These are phyloP conservation scores for Thuidium tamariscinum DNA, from an alignment of 225 moss, liverwort and hornwort genomes.

Conservation along the genomic window DNA sequence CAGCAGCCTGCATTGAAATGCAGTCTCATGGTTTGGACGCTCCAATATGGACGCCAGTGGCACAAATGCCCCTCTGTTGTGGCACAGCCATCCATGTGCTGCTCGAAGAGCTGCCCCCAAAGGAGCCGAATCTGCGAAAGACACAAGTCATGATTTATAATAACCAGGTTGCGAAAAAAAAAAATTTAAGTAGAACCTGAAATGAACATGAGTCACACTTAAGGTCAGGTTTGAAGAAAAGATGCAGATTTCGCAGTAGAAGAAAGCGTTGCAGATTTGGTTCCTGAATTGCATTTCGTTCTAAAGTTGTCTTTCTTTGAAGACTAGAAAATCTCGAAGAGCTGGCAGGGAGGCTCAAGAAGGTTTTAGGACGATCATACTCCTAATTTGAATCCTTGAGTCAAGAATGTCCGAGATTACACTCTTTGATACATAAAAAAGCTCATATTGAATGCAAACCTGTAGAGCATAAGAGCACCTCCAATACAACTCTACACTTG, in stretches of 20 bases:
- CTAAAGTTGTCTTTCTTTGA: neutral
- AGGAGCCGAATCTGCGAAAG: slow-evolving; percentile 60
- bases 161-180: neutral
- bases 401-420: neutral
- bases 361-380: neutral
- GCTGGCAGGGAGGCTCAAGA: neutral
- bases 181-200: neutral
- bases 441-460: neutral
- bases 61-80: slow-evolving; percentile 8
- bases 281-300: neutral
- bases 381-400: neutral
- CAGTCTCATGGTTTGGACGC: slow-evolving; percentile 6
- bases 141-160: neutral
- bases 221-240: neutral
- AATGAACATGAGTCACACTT: neutral
- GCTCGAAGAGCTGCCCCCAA: slow-evolving; percentile 80
- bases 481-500: neutral
- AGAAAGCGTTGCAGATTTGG: neutral
- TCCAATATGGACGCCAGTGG: slow-evolving; percentile 22
- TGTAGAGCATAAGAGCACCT: neutral
- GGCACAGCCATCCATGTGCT: slow-evolving; percentile 61
- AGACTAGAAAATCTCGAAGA: neutral
- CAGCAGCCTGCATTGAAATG: slow-evolving; percentile 24
- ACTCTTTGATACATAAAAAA: neutral
- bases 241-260: neutral